phyloP scores from a whole-genome alignment of 2,329 filamentous ascomycete species.

The Aspergillus sp. region DNA sequence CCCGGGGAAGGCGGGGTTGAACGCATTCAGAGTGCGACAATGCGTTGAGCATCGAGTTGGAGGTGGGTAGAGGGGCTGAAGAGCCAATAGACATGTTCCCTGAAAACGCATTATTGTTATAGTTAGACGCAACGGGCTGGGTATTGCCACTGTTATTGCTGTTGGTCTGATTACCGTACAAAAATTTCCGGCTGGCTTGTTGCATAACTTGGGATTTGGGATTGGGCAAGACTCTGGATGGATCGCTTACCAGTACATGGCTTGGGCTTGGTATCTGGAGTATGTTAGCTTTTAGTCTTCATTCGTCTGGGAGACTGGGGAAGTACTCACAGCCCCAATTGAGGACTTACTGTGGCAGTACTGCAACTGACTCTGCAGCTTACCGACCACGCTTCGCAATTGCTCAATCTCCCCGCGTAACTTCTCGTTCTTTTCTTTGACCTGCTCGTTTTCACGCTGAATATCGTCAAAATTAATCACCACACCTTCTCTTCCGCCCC shows the following conservation, averaged over 20 bases:
- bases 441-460: slow-evolving; percentile 5
- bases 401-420: slow-evolving; percentile 4
- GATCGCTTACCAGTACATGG: not conserved
- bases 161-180: too few species aligned
- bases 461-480: not conserved
- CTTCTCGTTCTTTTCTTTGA: slow-evolving; percentile 3
- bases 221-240: not conserved
- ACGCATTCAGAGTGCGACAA: not conserved
- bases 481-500: slow-evolving; percentile 11
- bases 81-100: not conserved
- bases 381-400: not conserved
- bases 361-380: not conserved
- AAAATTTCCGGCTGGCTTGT: not conserved
- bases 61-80: not conserved
- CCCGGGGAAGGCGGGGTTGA: not conserved
- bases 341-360: not conserved
- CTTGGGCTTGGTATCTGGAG: not conserved
- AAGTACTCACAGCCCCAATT: not conserved
- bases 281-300: not conserved
- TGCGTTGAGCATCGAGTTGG: not conserved
- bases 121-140: not conserved
- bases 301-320: not conserved
- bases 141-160: not conserved
- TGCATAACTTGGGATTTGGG: not conserved
- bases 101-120: not conserved